phyloP scores from a whole-genome alignment of 305 asterid genomes.

The Rubia peregrina region DNA sequence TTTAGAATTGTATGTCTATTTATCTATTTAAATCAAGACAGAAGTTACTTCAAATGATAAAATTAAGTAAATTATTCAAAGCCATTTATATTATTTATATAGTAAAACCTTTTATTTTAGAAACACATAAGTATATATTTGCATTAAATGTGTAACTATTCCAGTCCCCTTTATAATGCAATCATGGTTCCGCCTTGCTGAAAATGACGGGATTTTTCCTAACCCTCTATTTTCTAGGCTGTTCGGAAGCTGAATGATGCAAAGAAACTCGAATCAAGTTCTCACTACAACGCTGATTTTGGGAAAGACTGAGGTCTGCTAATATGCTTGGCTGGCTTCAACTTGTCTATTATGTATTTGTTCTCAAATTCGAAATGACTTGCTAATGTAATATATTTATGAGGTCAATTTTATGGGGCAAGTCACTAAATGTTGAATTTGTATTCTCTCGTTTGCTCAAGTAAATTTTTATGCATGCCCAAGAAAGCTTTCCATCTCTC shows the following conservation, averaged over 20 bases:
- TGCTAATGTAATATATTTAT: not conserved
- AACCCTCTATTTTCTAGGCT: conserved; percentile 37
- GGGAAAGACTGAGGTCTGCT: conserved; percentile 50
- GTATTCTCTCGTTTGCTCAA: not conserved
- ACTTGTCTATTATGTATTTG: not conserved
- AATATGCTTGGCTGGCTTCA: not conserved
- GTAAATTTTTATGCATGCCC: not conserved
- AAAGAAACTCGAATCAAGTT: conserved; percentile 91
- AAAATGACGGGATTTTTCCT: not conserved
- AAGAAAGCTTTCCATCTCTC: not conserved
- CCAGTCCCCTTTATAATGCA: no score
- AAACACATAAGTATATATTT: no score
- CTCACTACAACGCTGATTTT: conserved; percentile 79
- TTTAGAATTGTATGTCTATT: no score
- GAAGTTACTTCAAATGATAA: no score
- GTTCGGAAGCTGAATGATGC: conserved; percentile 86
- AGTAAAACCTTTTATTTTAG: no score
- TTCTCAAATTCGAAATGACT: not conserved
- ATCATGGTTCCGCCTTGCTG: no score
- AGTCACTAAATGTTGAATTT: no score
- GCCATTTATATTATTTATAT: no score
- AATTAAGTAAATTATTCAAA: no score
- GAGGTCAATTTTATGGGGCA: not conserved
- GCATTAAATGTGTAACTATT: no score
- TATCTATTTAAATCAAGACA: no score